Base-by-base conservation (phyloP, 805 yeast species). In the Kazachstania africana region DNA sequence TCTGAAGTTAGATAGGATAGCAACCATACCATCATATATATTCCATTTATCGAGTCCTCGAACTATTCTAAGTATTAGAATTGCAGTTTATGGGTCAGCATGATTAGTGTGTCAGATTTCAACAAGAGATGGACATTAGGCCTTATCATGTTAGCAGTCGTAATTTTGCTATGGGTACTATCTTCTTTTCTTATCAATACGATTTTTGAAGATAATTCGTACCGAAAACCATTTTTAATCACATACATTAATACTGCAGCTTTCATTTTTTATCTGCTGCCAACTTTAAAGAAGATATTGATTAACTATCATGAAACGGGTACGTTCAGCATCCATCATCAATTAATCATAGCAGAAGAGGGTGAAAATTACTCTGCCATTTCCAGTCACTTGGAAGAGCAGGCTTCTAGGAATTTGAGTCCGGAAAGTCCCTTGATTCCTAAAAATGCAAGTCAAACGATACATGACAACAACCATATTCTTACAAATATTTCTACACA, bases 161-260 rank as follows among this genome's bases (percentile, higher is more conserved):
- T 87, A 27, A 83, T 88, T 17, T 53, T 81, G 1, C 68, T 84
- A 16, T 88, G 98, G 98, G 96, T 91, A 8, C 59, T 79, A 23
- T 83, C 95, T 4, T 82, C 94, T 4, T 88, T 85, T 44, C 55
- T 88, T 28, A 78, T 91, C 23, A 85, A 82, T 54, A 76, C 73
- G 26, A 62, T 83, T 25, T 79, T 83, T 44, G 84, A 76, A 43
- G 66, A 70, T 28, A 71, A 68, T 36, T 60, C 66, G 17, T 91
- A 84, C 54, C 59, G 84, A 29, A 91, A 91, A 57, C 98, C 98
- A 12, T 87, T 84, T 50, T 70, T 87, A 39, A 81, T 91, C 43
- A 91, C 98, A 3, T 91, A 88, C 60, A 56, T 88, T 44, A 91
- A 87, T 59, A 87, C 97, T 0, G 76, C 84, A 1, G 71, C 91